Evolutionary conservation across 768 basidiomycete species (phyloP).

Genomic region (Rubroboletus satanas): DNA sequence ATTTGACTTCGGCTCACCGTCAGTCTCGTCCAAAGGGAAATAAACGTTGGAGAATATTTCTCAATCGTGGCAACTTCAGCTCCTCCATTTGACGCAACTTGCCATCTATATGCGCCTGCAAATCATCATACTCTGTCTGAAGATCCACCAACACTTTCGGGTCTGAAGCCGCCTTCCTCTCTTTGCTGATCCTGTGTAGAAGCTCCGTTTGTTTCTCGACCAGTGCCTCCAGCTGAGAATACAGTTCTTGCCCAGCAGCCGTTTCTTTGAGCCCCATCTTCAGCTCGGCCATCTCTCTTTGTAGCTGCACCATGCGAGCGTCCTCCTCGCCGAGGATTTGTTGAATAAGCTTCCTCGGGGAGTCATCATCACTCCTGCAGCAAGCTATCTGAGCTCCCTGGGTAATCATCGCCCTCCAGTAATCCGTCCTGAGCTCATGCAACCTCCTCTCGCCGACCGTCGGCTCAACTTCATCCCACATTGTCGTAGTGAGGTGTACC

Average conservation of each 20-base stretch:
- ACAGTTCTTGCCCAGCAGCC: constrained; percentile 1
- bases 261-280: constrained; percentile 11
- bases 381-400: constrained; percentile 8
- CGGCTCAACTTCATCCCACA: constrained; percentile 33
- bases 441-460: constrained; percentile 17
- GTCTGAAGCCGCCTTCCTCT: constrained; percentile 1
- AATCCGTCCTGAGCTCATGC: constrained; percentile 1
- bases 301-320: neutral
- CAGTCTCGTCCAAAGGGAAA: neutral
- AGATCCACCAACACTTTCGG: neutral
- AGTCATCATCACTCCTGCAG: constrained; percentile 7
- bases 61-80: constrained; percentile 8
- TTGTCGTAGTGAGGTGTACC: constrained; percentile 37
- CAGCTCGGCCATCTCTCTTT: constrained; percentile 10
- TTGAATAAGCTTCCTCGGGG: constrained; percentile 7
- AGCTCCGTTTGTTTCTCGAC: constrained; percentile 8
- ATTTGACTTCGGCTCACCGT: neutral
- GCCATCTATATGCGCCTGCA: constrained; percentile 6
- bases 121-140: neutral
- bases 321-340: neutral
- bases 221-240: constrained; percentile 2
- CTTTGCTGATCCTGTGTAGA: constrained; percentile 5
- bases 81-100: constrained; percentile 9
- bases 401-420: constrained; percentile 6
- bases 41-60: neutral